Percentiles rank a stretch among this genome's conserved stretches.
Evolutionary conservation across 2,329 filamentous ascomycete species (phyloP).

Genomic region (Tothia fuscella): DNA sequence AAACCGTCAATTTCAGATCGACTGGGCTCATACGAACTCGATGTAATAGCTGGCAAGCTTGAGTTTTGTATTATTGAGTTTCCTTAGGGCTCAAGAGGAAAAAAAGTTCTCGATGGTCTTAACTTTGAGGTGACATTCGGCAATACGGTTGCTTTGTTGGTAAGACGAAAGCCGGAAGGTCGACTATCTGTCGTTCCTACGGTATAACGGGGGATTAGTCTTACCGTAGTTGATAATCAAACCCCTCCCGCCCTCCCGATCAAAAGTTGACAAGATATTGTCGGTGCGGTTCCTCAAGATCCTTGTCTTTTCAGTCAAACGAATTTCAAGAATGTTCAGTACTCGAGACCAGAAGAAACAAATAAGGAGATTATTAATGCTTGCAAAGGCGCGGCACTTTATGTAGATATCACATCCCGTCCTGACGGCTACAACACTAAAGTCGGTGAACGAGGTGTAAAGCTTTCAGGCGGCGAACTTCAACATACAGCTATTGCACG

Average conservation of each 20-base stretch:
- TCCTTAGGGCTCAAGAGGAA: conserved; percentile 39
- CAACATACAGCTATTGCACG: conserved; percentile 59
- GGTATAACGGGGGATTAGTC: conserved; percentile 41
- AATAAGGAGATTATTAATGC: conserved; percentile 49
- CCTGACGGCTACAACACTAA: conserved; percentile 30
- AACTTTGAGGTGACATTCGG: conserved; percentile 38
- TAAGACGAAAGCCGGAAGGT: conserved; percentile 51
- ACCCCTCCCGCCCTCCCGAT: conserved; percentile 48
- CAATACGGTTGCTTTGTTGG: conserved; percentile 50
- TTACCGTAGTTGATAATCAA: conserved; percentile 39
- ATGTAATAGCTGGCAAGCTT: conserved; percentile 36
- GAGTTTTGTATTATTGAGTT: conserved; percentile 44
- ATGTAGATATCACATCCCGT: conserved; percentile 51
- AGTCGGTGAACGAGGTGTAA: conserved; percentile 28
- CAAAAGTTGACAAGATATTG: conserved; percentile 43
- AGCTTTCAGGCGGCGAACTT: conserved; percentile 52
- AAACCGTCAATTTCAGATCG: conserved; percentile 43
- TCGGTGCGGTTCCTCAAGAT: conserved; percentile 45
- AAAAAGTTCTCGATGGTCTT: conserved; percentile 38
- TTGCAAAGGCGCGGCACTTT: conserved; percentile 49
- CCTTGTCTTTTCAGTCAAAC: conserved; percentile 52
- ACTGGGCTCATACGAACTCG: conserved; percentile 32
- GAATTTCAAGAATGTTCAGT: conserved; percentile 52
- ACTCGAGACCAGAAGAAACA: conserved; percentile 47
- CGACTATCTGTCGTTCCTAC: conserved; percentile 49